These are phyloP conservation scores for Madurella mycetomatis DNA, from an alignment of 2,329 filamentous ascomycete species.

Conservation along the genomic window DNA sequence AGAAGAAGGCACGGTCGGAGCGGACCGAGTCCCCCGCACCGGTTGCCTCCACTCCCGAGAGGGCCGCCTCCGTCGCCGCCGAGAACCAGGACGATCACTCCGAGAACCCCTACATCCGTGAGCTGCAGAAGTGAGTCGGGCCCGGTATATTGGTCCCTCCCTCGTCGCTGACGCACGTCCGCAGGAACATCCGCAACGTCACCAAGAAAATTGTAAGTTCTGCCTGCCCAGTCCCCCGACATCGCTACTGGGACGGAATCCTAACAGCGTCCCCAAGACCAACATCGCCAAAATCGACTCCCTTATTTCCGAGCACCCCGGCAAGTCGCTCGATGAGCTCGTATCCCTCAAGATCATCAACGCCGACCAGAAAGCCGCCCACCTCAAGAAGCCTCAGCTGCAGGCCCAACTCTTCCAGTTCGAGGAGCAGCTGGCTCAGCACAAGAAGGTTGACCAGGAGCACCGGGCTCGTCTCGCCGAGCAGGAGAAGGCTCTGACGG, in stretches of 20 bases:
- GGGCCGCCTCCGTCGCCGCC: constrained; percentile 44
- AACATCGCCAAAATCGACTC: constrained; percentile 69
- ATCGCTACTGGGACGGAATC: constrained; percentile 6
- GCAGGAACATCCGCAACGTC: constrained; percentile 82
- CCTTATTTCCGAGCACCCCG: constrained; percentile 64
- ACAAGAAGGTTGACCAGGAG: constrained; percentile 71
- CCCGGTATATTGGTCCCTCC: not conserved
- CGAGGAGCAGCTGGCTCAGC: constrained; percentile 70
- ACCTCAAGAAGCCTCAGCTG: constrained; percentile 70
- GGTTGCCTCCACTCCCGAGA: constrained; percentile 46
- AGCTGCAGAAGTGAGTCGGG: constrained; percentile 75
- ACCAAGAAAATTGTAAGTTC: constrained; percentile 86
- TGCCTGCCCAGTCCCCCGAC: not conserved
- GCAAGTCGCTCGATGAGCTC: constrained; percentile 68
- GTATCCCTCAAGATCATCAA: constrained; percentile 71
- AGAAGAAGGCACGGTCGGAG: constrained; percentile 60
- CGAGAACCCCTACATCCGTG: constrained; percentile 78
- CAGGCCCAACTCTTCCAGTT: constrained; percentile 63
- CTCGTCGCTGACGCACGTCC: constrained; percentile 16
- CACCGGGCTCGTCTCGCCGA: constrained; percentile 58
- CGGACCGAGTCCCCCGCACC: constrained; percentile 54
- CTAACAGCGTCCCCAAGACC: constrained; percentile 41
- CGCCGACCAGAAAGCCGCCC: constrained; percentile 71
- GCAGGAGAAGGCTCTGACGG: constrained; percentile 52
- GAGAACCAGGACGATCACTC: constrained; percentile 56